Evolutionary conservation across 2,329 filamentous ascomycete genomes (phyloP), one percentile per base, ranked within the genome.

Genomic region (Fusarium algeriense): DNA sequence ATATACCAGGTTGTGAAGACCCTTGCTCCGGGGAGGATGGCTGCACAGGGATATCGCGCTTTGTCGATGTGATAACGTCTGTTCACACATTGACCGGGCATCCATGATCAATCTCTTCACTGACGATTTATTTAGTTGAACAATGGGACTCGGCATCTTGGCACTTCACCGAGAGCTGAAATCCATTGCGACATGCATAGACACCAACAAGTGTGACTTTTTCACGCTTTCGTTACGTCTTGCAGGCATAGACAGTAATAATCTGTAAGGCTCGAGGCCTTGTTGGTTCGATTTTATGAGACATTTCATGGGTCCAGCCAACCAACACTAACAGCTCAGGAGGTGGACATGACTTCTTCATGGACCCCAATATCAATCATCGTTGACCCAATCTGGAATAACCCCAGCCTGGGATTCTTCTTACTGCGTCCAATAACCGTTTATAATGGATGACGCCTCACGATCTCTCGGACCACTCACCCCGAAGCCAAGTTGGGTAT

Each of bases 181-280:
- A 48, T n/a, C 30, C 20, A 34, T 48, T 58, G 60, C 44, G 55
- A 46, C 46, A 44, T 66, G 55, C 64, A 75, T 67, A 50, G 55
- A 35, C 55, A 53, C 62, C 53, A 68, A 60, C 48, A 60, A 52
- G 43, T 40, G 43, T 52, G 37, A 43, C 30, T 57, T 56, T 65
- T 45, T 20, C n/a, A 44, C 28, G 13, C 45, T 10, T 23, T 56
- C 6, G 17, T 35, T 23, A n/a, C 30, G 53, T 48, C 28, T 30
- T 23, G 41, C 34, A 52, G 35, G 10, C 41, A 58, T 45, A 20
- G 60, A 46, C 37, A 60, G 32, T 56, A 49, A 54, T 53, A 52
- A 71, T 69, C 55, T 32, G 69, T 70, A 74, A 75, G 73, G 40
- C 61, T 75, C 38, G 49, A 62, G 59, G 69, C 55, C 62, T 62